Conservation (phyloP, 2,329 filamentous ascomycete species). For the Aphanocladium album region DNA sequence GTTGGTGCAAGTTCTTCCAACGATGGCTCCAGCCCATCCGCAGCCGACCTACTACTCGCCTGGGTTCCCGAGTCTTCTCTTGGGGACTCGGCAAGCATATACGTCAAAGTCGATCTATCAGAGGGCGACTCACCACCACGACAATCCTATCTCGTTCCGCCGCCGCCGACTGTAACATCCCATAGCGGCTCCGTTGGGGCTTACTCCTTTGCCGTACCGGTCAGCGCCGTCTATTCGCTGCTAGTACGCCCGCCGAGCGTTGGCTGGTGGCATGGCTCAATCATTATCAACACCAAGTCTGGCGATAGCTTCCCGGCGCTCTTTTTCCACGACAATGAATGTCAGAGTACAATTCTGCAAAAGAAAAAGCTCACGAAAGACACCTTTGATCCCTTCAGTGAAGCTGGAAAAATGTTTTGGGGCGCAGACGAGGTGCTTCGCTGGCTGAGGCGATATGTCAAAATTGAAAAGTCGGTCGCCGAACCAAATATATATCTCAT, state of each 20-base stretch:
- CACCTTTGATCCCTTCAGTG: conserved; percentile 85
- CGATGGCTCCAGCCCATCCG: conserved; percentile 40
- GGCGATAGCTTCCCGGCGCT: conserved; percentile 93
- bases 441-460: conserved; percentile 82
- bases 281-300: conserved; percentile 85
- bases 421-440: conserved; percentile 91
- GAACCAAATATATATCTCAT: conserved; percentile 90
- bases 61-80: conserved; percentile 91
- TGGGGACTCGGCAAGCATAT: conserved; percentile 79
- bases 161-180: conserved; percentile 78
- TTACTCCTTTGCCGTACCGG: conserved; percentile 87
- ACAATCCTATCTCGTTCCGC: conserved; percentile 86
- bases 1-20: conserved; percentile 29
- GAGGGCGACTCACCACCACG: conserved; percentile 75
- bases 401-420: conserved; percentile 88
- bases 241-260: conserved; percentile 85
- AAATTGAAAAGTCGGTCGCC: conserved; percentile 74
- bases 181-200: conserved; percentile 67
- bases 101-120: conserved; percentile 90
- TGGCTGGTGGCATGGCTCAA: conserved; percentile 97
- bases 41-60: conserved; percentile 76
- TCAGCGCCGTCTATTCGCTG: conserved; percentile 85
- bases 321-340: conserved; percentile 97
- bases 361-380: conserved; percentile 81
- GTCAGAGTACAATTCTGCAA: conserved; percentile 89